Base-by-base conservation (phyloP, 805 yeast genomes). In the Wickerhamiella allomyrinae region DNA sequence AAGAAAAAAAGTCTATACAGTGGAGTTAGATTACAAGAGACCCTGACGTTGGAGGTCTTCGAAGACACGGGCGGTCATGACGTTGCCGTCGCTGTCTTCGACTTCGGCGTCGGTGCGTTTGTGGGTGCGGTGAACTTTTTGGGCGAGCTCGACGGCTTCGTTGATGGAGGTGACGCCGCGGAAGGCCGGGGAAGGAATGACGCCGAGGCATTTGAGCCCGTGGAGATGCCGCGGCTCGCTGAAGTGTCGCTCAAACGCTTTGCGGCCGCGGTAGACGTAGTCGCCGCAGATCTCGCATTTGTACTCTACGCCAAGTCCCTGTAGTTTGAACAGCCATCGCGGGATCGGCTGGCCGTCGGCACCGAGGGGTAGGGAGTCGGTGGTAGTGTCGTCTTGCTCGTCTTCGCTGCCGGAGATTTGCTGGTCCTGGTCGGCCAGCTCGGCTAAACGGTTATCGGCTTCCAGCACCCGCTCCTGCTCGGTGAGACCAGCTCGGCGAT, bases 271-370 rank as follows among this genome's bases (percentile, higher is more conserved):
- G 60, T 79, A 89, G 7, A 65, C 62, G 24, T 61, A 58, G 52
- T 82, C 76, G 5, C 94, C 93, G 57, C 98, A 91, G 7, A 91
- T 73, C 60, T 91, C 96, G 58, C 98, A 91, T 1, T 61, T 53
- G 51, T 75, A 83, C 41, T 71, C 74, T 34, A 73, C 69, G 43
- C 81, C 81, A 9, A 87, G 66, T 0, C 98, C 98, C 53, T 85
- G 86, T 36, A 87, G 65, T 58, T 87, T 91, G 67, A 76, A 87
- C 22, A 91, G 65, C 98, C 98, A 91, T 42, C 69, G 75, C 1
- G 98, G 98, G 22, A 91, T 84, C 1, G 96, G 96, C 33, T 70
- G 71, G 0, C 96, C 96, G 59, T 87, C 96, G 15, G 82, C 71
- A 0, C 94, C 97, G 0, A 83, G 41, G 0, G 95, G 94, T 42